Evolutionary conservation across 495 filamentous ascomycete genomes (phyloP).

Genomic region (Tuber calosporum): DNA sequence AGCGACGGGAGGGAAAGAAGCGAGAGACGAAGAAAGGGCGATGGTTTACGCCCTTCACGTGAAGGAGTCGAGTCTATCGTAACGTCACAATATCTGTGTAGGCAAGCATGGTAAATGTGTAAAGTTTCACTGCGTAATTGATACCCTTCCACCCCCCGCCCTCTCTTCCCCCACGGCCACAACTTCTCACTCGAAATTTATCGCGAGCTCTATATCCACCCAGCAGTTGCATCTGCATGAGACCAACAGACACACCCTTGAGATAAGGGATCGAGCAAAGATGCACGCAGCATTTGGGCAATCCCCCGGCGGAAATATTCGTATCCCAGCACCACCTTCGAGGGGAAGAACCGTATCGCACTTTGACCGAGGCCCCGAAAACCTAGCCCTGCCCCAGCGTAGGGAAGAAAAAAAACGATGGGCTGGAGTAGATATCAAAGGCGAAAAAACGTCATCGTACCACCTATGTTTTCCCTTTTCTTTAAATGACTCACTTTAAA

Average conservation of each 20-base stretch:
- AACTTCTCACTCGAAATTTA: neutral
- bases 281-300: neutral
- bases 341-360: neutral
- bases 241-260: neutral
- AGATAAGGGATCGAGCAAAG: neutral
- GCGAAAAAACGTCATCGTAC: neutral
- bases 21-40: neutral
- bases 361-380: neutral
- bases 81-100: neutral
- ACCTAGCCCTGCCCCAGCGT: neutral
- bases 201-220: neutral
- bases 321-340: neutral
- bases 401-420: neutral
- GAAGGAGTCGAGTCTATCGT: neutral
- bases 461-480: neutral
- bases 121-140: neutral
- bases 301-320: neutral
- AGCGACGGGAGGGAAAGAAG: slow-evolving; percentile 1
- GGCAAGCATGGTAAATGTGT: neutral
- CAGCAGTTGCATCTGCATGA: neutral
- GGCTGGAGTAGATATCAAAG: neutral
- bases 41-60: neutral
- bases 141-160: neutral
- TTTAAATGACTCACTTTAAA: neutral
- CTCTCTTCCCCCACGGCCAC: neutral